phyloP scores from a whole-genome alignment of 108 stramenopile genomes.

The Nitzschia sp. region DNA sequence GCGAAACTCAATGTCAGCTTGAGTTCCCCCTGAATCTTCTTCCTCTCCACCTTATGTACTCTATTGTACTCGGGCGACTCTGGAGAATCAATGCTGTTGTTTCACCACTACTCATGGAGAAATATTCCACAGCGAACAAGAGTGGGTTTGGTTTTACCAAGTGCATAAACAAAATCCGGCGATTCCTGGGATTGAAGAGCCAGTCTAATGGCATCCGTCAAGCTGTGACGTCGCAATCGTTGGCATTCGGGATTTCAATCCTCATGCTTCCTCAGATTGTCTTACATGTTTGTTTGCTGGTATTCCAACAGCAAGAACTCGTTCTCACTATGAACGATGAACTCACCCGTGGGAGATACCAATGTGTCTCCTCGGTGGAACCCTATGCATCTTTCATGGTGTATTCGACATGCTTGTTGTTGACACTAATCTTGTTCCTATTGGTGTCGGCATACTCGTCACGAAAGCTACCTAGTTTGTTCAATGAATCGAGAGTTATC shows the following conservation, averaged over 20 bases:
- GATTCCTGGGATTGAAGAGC: not conserved
- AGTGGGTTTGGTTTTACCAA: not conserved
- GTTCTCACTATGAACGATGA: slow-evolving; percentile 11
- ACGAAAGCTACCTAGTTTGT: slow-evolving; percentile 30
- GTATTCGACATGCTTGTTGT: not conserved
- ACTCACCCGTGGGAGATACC: not conserved
- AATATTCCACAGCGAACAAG: not conserved
- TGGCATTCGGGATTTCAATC: not conserved
- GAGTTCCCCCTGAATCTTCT: slow-evolving; percentile 11
- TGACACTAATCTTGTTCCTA: slow-evolving; percentile 7
- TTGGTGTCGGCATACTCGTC: slow-evolving; percentile 23
- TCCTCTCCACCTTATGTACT: slow-evolving; percentile 27
- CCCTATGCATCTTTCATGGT: not conserved
- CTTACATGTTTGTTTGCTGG: slow-evolving; percentile 12
- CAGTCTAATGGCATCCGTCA: not conserved
- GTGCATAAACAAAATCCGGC: not conserved
- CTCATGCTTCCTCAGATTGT: slow-evolving; percentile 27
- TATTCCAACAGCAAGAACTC: slow-evolving; percentile 1
- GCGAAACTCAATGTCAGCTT: slow-evolving; percentile 25
- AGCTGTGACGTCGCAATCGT: not conserved
- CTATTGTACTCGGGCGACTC: slow-evolving; percentile 24
- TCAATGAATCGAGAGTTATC: slow-evolving; percentile 33
- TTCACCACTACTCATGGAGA: slow-evolving; percentile 24
- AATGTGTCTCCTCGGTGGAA: slow-evolving; percentile 2
- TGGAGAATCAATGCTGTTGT: slow-evolving; percentile 42